phyloP scores from a whole-genome alignment of 345 rosid genomes.

The Atalantia buxifolia region DNA sequence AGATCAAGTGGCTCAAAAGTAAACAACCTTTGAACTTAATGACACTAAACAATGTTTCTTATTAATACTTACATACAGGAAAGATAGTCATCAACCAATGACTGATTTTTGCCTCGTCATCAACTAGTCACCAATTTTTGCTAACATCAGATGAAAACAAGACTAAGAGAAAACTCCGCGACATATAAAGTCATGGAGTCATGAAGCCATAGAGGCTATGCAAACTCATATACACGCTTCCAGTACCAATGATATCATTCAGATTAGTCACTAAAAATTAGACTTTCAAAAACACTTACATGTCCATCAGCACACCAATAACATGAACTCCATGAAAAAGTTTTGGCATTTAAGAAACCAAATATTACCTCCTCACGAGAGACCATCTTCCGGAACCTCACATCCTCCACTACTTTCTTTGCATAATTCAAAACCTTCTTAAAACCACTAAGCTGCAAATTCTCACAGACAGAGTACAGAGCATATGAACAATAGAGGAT shows the following conservation, averaged over 20 bases:
- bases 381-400: slow-evolving; percentile 63
- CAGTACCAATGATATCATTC: background rate
- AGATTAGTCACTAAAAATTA: background rate
- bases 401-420: slow-evolving; percentile 85
- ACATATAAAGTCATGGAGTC: background rate
- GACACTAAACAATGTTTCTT: background rate
- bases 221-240: background rate
- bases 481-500: slow-evolving; percentile 4
- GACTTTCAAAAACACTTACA: background rate
- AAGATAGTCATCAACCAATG: background rate
- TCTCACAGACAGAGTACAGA: slow-evolving; percentile 3
- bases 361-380: slow-evolving; percentile 92
- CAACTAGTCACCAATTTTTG: background rate
- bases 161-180: background rate
- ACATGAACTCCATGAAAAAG: slow-evolving; percentile 7
- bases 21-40: background rate
- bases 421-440: slow-evolving; percentile 95
- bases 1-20: background rate
- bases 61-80: background rate
- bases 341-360: background rate
- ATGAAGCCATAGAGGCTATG: background rate
- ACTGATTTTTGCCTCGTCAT: background rate
- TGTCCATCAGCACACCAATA: background rate
- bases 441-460: slow-evolving; percentile 87
- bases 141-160: background rate